Evolutionary conservation across 2,329 filamentous ascomycete species (phyloP).

Genomic region (Fusarium protoensiforme): DNA sequence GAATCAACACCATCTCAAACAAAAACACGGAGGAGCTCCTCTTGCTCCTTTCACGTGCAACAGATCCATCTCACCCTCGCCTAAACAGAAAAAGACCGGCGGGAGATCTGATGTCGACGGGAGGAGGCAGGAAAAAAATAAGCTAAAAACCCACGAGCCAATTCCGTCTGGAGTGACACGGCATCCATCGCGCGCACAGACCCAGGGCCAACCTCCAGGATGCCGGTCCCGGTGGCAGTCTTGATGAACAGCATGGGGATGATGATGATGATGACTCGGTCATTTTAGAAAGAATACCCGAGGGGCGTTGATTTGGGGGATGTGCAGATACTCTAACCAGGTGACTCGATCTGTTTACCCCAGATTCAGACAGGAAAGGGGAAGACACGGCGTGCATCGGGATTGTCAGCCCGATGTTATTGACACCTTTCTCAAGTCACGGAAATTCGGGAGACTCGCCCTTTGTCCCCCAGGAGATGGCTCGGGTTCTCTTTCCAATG

Average conservation of each 20-base stretch:
- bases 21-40: conserved; percentile 18
- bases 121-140: conserved; percentile 15
- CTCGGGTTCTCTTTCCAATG: conserved; percentile 6
- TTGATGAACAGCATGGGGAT: neutral
- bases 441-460: neutral
- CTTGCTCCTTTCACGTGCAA: conserved; percentile 29
- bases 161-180: conserved; percentile 13
- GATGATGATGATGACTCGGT: conserved; percentile 5
- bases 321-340: neutral
- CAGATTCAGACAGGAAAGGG: neutral
- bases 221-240: conserved; percentile 36
- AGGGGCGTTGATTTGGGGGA: neutral
- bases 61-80: conserved; percentile 8
- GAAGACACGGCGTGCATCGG: neutral
- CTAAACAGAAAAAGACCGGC: conserved; percentile 1
- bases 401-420: neutral
- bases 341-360: neutral
- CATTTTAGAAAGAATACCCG: conserved; percentile 19
- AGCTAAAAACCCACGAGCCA: conserved; percentile 24
- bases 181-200: conserved; percentile 14
- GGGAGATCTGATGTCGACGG: conserved; percentile 8
- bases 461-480: neutral
- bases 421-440: neutral
- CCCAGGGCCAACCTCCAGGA: conserved; percentile 11
- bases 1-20: conserved; percentile 10